Base-by-base conservation (phyloP, 352 stramenopile species). In the Globisporangium nagaii region DNA sequence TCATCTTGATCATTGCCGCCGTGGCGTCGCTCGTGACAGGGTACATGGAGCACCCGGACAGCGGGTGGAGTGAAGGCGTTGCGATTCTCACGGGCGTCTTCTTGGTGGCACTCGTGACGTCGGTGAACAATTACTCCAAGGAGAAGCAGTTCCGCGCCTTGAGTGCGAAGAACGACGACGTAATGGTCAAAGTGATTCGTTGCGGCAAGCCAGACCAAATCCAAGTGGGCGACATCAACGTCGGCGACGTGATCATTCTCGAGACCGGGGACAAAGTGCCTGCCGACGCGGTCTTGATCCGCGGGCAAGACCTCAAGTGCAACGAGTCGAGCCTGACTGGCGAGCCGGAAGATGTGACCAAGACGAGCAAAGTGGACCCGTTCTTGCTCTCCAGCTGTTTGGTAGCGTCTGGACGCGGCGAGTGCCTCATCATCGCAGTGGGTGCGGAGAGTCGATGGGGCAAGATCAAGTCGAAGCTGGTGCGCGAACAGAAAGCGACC, bases 251-350 rank as follows among this genome's bases (percentile, higher is more conserved):
- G 30, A 73, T 99, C 32, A 75, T 98, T 35, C 73, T 99, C 31
- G 84, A 90, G 55, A 96, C 88, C 3, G 95, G 95, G 15, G 95
- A 98, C 71, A 87, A 87, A 35, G 85, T 99, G 9, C 96, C 96
- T 0, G 96, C 96, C 1, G 97, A 99, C 73, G 93, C 88, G 34
- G 69, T 98, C 37, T 62, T 98, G 8, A 73, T 99, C 6, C 81
- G 96, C 55, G 76, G 81, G 2, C 85, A 95, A 10, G 93, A 98
- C 53, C 66, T 99, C 28, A 96, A 94, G 57, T 88, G 96, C 50
- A 96, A 99, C 65, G 96, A 99, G 63, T 98, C 89, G 13, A 92
- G 80, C 25, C 77, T 99, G 31, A 99, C 96, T 2, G 97, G 97
- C 30, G 96, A 99, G 62, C 94, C 95, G 42, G 88, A 98, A 52